phyloP scores from a whole-genome alignment of 1,284 basidiomycete genomes.

The Sporisorium graminicola region DNA sequence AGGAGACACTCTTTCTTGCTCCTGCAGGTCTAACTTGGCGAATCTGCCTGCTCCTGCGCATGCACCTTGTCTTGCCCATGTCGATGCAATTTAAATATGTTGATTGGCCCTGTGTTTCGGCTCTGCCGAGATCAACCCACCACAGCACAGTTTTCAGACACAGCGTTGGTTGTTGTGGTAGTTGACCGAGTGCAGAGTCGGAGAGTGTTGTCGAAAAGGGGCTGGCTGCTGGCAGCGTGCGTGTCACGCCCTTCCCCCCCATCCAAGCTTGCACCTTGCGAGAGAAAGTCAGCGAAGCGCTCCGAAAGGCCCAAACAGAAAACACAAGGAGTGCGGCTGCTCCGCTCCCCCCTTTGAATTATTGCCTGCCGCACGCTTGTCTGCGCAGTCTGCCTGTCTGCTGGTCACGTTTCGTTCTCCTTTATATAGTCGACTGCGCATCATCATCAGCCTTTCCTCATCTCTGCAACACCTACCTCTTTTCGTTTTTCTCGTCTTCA shows the following conservation, averaged over 20 bases:
- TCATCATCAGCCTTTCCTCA: constrained; percentile 10
- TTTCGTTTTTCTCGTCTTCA: constrained; percentile 1
- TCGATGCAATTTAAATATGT: not conserved
- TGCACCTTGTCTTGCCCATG: not conserved
- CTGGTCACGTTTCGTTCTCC: constrained; percentile 19
- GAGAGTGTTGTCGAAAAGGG: constrained; percentile 3
- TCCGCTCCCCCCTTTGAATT: not conserved
- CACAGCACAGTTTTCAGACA: not conserved
- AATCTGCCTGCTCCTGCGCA: constrained; percentile 9
- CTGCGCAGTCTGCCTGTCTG: constrained; percentile 15
- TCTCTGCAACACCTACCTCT: constrained; percentile 11
- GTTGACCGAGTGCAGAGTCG: no score
- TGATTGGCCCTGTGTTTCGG: constrained; percentile 6
- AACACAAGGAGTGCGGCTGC: constrained; percentile 5
- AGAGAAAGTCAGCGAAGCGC: constrained; percentile 19
- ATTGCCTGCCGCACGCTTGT: not conserved
- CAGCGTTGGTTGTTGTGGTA: no score
- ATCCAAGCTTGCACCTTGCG: not conserved
- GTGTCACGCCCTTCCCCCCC: not conserved
- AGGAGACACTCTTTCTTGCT: no score
- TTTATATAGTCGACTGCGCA: constrained; percentile 42
- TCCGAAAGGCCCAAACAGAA: not conserved
- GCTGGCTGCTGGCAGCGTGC: not conserved
- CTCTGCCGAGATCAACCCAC: constrained; percentile 30
- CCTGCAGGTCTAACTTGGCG: constrained; percentile 4